Conservation (phyloP, 2,329 filamentous ascomycete genomes). For the Penicillium janthinellum region DNA sequence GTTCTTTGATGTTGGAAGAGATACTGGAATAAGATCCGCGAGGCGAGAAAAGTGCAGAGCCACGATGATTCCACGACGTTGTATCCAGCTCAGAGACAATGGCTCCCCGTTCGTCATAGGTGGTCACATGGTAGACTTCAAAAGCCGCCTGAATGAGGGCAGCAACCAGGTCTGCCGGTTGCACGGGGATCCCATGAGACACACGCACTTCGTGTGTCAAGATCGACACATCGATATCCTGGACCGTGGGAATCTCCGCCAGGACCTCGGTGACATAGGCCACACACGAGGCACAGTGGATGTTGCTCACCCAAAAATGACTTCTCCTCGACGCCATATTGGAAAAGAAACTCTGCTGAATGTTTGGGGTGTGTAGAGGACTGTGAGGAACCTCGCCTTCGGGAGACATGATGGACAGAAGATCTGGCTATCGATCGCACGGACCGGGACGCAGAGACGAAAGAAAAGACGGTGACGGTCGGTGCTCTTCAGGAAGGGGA, state of each 20-base stretch:
- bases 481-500: neutral
- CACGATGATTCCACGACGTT: constrained; percentile 32
- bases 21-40: constrained; percentile 23
- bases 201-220: constrained; percentile 48
- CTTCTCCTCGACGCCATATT: constrained; percentile 22
- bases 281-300: constrained; percentile 53
- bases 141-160: constrained; percentile 50
- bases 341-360: constrained; percentile 9
- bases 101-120: constrained; percentile 36
- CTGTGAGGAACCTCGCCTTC: neutral
- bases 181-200: constrained; percentile 37
- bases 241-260: constrained; percentile 37
- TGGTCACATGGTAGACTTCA: constrained; percentile 49
- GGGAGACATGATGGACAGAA: constrained; percentile 21
- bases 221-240: constrained; percentile 45
- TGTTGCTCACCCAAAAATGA: constrained; percentile 50
- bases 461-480: neutral
- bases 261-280: constrained; percentile 50
- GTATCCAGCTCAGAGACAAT: constrained; percentile 41
- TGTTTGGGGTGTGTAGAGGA: constrained; percentile 10
- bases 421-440: neutral
- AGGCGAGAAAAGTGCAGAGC: constrained; percentile 28
- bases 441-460: neutral
- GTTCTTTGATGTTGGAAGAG: constrained; percentile 25
- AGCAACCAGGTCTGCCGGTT: constrained; percentile 37